Conservation (phyloP, 768 basidiomycete genomes). For the Auricularia heimuer region DNA sequence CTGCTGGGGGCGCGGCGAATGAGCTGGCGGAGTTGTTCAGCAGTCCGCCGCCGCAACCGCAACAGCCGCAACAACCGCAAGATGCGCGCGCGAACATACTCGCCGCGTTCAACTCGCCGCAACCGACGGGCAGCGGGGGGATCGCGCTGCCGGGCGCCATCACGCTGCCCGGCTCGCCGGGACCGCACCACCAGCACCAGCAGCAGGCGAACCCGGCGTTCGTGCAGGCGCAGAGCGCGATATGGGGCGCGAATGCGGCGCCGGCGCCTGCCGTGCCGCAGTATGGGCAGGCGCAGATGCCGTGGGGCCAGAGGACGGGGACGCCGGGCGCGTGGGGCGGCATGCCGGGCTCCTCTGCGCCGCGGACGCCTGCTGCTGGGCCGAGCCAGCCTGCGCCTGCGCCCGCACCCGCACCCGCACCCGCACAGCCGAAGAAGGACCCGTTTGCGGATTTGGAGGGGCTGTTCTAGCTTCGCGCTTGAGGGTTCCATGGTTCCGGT, state of each 20-base stretch:
- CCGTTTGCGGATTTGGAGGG: conserved; percentile 78
- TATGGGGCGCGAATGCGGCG: not conserved
- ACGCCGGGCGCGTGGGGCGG: conserved; percentile 4
- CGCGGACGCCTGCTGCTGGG: conserved; percentile 15
- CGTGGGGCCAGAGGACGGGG: conserved; percentile 7
- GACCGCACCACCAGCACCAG: conserved; percentile 11
- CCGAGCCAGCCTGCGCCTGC: conserved; percentile 11
- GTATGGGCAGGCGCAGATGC: conserved; percentile 7
- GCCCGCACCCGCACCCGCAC: too few relatives aligned
- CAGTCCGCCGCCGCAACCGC: conserved; percentile 3
- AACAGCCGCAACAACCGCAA: conserved; percentile 12
- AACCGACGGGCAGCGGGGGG: conserved; percentile 12
- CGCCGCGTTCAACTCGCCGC: conserved; percentile 4
- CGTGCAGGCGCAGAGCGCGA: not conserved
- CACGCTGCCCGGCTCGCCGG: conserved; percentile 35
- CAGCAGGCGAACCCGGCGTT: conserved; percentile 1
- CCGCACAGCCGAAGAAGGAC: conserved; percentile 50
- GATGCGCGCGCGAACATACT: conserved; percentile 19
- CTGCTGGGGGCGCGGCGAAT: conserved; percentile 22
- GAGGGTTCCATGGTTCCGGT: too few relatives aligned
- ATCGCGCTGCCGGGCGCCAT: conserved; percentile 28
- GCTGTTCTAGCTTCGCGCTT: too few relatives aligned
- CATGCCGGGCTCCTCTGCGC: conserved; percentile 14
- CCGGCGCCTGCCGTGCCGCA: conserved; percentile 14
- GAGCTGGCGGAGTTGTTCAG: conserved; percentile 61